A percentile compares a stretch with the other conserved stretches of the same genome.
Conservation (phyloP, 306 rosid genomes). For the Notholithocarpus densiflorus region DNA sequence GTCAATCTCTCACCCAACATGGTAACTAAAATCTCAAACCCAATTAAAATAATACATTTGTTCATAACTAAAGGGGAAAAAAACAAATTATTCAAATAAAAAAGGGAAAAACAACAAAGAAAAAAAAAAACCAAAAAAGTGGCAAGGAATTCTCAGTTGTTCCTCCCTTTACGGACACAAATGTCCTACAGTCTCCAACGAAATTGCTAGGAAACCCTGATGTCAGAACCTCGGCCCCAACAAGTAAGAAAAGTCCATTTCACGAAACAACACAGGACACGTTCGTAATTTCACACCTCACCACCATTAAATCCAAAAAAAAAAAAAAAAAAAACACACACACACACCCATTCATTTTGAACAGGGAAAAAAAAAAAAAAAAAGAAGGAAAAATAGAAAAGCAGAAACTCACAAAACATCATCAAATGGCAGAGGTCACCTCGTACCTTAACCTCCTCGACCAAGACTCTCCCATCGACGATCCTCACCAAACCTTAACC, state of each 20-base stretch:
- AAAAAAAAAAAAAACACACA: no score
- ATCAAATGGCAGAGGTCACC: conserved; percentile 49
- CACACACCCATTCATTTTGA: no score
- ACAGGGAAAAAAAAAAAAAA: no score
- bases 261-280: not conserved
- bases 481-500: conserved; percentile 23
- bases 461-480: conserved; percentile 27
- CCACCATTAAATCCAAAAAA: not conserved
- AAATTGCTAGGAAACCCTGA: not conserved
- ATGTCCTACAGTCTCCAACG: not conserved
- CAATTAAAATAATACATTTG: no score
- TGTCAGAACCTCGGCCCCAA: not conserved
- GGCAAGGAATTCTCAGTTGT: not conserved
- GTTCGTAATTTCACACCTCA: not conserved
- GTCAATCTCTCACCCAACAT: no score
- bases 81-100: no score
- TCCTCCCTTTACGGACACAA: not conserved
- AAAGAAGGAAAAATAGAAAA: no score
- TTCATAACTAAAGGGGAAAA: no score
- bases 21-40: no score
- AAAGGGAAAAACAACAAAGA: no score
- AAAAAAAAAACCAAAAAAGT: not conserved
- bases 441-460: conserved; percentile 33
- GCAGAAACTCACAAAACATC: no score
- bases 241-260: not conserved